A percentile compares a stretch with the other conserved stretches of the same genome.
These are phyloP conservation scores for Moricandia arvensis DNA, from an alignment of 345 rosid genomes.

Conservation along the genomic window DNA sequence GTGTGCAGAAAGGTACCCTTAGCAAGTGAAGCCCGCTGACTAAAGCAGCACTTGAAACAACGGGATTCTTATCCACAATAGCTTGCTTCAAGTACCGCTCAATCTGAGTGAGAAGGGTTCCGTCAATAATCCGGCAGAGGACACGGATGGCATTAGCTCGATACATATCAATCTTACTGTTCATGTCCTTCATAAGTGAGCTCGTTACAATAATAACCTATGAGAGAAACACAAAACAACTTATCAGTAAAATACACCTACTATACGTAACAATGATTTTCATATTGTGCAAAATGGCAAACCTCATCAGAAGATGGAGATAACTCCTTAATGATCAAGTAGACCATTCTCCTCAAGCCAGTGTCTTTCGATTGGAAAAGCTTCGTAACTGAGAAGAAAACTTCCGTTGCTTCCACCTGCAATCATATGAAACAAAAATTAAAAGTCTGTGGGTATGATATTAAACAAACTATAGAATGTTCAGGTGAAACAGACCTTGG, in stretches of 20 bases:
- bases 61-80: constrained; percentile 97
- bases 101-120: constrained; percentile 87
- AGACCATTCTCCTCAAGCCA: constrained; percentile 96
- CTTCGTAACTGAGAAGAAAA: constrained; percentile 93
- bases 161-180: constrained; percentile 96
- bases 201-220: constrained; percentile 98
- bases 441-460: too few relatives aligned
- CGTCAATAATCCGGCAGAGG: constrained; percentile 91
- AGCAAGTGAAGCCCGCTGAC: constrained; percentile 97
- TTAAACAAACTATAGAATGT: too few relatives aligned
- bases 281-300: constrained; percentile 4
- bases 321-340: constrained; percentile 92
- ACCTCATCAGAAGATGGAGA: constrained; percentile 99
- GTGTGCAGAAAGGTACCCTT: constrained; percentile 51
- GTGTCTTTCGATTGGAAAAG: constrained; percentile 93
- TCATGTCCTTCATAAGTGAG: constrained; percentile 99
- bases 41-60: constrained; percentile 98
- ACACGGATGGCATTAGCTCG: constrained; percentile 98
- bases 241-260: background rate
- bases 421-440: too few relatives aligned
- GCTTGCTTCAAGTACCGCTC: constrained; percentile 98
- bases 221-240: constrained; percentile 22
- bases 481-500: constrained; percentile 57
- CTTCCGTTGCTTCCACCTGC: constrained; percentile 91
- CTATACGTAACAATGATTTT: background rate